Evolutionary conservation across 2,329 filamentous ascomycete genomes (phyloP), one percentile per base, ranked within the genome.

Genomic region (Alternaria arbusti): DNA sequence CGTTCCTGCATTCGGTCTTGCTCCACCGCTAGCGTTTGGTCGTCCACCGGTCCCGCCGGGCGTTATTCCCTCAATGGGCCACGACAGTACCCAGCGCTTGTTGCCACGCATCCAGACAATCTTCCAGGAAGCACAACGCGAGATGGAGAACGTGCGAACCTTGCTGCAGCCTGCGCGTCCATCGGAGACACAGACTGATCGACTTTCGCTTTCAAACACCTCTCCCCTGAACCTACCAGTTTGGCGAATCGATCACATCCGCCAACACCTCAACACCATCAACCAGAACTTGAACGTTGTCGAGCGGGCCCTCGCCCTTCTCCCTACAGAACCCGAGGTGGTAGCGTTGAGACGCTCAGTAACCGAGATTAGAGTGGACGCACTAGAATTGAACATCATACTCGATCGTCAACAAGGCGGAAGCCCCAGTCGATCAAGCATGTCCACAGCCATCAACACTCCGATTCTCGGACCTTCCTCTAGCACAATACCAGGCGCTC

Each of bases 91-190:
- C 2, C 68, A 74, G 22, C 66, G 69, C 17, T 61, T 72, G 15
- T 45, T 79, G 10, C 61, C 65, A 8, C 71, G 72, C 8, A 66
- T 77, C 11, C 61, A 72, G 54, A 36, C 25, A 4, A 68, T 72
- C 6, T 61, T 80, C 30, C 69, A 74, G n/a, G 59, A 64, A 8
- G 74, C 75, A 22, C 69, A 72, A 26, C 73, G 70, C 20, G 75
- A 78, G 57, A 72, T 79, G 69, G 74, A 77, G 7, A 79, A 78
- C 54, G 68, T 75, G 5, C 71, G 73, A 12, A 52, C 66, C 1
- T 43, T 78, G 45, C 55, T 78, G 13, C 70, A 72, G 22, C 36
- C 60, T 11, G 54, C 63, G 8, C 44, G 15, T 20, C 56, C 59
- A 11, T 17, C 59, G 13, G 54, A 64, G 26, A 25, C 40, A 23